Percentiles rank a stretch among this genome's conserved stretches.
phyloP scores from a whole-genome alignment of 129 eudicot species.

The Lonicera japonica region DNA sequence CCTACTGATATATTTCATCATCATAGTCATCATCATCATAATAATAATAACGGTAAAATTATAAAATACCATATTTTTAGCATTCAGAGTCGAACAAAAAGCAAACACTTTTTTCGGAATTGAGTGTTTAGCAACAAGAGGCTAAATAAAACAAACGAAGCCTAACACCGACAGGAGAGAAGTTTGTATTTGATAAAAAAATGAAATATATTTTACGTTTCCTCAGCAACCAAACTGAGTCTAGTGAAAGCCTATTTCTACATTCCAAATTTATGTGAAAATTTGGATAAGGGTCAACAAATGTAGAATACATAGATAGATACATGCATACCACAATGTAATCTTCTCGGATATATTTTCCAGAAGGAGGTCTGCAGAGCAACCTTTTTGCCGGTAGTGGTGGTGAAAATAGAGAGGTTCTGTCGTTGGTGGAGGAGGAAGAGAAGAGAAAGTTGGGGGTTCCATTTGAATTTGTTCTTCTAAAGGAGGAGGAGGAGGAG shows the following conservation, averaged over 20 bases:
- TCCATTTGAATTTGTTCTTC: conserved; percentile 14
- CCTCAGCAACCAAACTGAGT: background rate
- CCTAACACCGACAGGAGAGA: too few relatives aligned
- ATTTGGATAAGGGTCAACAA: too few relatives aligned
- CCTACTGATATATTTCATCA: too few relatives aligned
- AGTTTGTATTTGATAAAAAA: background rate
- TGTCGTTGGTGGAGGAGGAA: conserved; percentile 3
- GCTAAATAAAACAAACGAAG: too few relatives aligned
- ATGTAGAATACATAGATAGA: too few relatives aligned
- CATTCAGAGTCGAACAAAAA: too few relatives aligned
- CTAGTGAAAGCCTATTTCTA: background rate
- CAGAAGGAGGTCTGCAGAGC: conserved; percentile 59
- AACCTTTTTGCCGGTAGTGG: conserved; percentile 35
- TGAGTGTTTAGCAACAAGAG: too few relatives aligned
- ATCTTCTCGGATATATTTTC: conserved; percentile 67
- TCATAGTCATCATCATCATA: too few relatives aligned
- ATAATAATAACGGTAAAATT: too few relatives aligned
- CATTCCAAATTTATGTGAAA: too few relatives aligned
- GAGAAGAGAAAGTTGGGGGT: conserved; percentile 23
- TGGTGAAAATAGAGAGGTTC: conserved; percentile 11
- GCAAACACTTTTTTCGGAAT: too few relatives aligned
- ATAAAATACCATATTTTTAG: too few relatives aligned
- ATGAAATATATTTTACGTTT: background rate
- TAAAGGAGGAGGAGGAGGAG: conserved; percentile 3
- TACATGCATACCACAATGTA: conserved; percentile 76